Base-by-base conservation (phyloP, 129 eudicot genomes). In the Flaveria robusta region DNA sequence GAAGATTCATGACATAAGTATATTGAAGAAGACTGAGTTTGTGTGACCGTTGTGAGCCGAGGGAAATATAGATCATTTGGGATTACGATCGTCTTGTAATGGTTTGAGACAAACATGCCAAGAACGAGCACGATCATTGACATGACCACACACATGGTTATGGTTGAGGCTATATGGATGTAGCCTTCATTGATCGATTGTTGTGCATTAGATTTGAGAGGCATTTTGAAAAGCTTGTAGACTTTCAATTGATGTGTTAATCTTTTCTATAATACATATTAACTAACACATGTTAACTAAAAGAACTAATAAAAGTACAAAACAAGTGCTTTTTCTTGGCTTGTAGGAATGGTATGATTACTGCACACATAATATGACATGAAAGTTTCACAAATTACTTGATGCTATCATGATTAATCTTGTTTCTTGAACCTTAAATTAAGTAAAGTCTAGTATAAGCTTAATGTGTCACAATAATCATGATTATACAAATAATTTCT, bases 61-160 rank as follows among this genome's bases (percentile, higher is more conserved):
- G 89, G 83, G 39, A 85, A 70, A 79, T 91, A 85, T 19, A 83
- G 45, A 60, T 90, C 90, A 31, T 88, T 86, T 1, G 88, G 86
- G 43, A 88, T 9, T 34, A 86, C 23, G 27, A 85, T 45, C 20
- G 72, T 81, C 22, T 70, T 87, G 83, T 84, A 77, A 14, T 63
- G 92, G 26, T 78, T 68, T 13, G 81, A 52, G 72, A 93, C 64
- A 67, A 87, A 85, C 39, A 79, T 76, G 14, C 88, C 91, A 22
- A 91, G 79, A 81, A 91, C 19, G 49, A 87, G 39, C 56, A 93
- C 84, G 13, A 91, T 58, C 26, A 91, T 69, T 9, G 88, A 65
- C 74, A 86, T 64, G n/a, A 81, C 79, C 10, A 92, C 22, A 68
- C 81, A 77, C 56, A 89, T 77, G 81, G 81, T 77, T 69, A 87